phyloP scores from a whole-genome alignment of 169 alveolate species.

The Eimeria falciformis region DNA sequence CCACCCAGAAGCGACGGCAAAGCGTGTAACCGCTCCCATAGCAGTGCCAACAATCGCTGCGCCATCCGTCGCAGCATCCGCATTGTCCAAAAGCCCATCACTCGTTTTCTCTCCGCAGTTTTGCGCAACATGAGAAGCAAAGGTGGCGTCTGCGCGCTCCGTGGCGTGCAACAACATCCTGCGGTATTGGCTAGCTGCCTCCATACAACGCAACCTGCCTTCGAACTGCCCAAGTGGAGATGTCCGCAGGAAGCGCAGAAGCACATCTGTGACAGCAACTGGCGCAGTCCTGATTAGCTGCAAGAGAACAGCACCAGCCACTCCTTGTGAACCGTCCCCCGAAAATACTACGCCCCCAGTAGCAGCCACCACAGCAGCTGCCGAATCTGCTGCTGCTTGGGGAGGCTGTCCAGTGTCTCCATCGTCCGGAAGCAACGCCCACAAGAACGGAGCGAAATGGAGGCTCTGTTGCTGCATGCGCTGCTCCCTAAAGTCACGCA shows the following conservation, averaged over 20 bases:
- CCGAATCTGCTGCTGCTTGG: neutral
- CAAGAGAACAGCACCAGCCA: conserved; percentile 53
- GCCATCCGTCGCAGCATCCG: neutral
- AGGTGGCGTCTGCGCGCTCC: too few species aligned
- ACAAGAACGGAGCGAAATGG: conserved; percentile 71
- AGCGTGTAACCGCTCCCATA: conserved; percentile 66
- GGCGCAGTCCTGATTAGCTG: conserved; percentile 47
- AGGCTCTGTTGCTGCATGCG: conserved; percentile 54
- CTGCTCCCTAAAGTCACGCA: conserved; percentile 74
- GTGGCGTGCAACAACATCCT: conserved; percentile 6
- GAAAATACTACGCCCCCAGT: neutral
- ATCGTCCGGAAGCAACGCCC: conserved; percentile 45
- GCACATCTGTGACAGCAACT: conserved; percentile 52
- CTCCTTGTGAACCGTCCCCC: neutral
- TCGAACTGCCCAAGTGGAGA: conserved; percentile 78
- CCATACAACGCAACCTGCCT: conserved; percentile 42
- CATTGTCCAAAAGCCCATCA: neutral
- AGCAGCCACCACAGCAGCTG: conserved; percentile 35
- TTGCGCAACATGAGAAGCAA: too few species aligned
- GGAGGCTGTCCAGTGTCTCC: conserved; percentile 44
- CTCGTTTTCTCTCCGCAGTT: neutral
- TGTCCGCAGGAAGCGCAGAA: conserved; percentile 71
- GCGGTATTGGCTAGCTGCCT: conserved; percentile 1
- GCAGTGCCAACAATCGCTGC: conserved; percentile 35
- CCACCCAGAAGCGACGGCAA: conserved; percentile 77